Evolutionary conservation across 345 rosid genomes (phyloP).

Genomic region (Ceriops tagal): DNA sequence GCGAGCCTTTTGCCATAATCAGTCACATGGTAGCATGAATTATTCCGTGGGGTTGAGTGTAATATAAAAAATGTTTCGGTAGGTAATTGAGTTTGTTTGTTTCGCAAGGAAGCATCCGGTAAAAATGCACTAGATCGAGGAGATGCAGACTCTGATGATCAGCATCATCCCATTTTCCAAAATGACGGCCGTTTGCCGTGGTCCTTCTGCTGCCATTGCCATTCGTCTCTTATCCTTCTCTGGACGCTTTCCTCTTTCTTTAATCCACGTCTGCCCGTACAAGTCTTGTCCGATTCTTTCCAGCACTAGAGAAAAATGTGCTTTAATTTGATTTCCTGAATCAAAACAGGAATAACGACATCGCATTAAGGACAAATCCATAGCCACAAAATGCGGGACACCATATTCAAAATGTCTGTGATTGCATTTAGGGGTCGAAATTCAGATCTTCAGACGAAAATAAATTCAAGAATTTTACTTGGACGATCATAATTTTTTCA

Average conservation of each 20-base stretch:
- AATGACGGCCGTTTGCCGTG: constrained; percentile 22
- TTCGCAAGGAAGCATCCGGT: not conserved
- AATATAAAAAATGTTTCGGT: not conserved
- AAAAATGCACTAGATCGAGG: not conserved
- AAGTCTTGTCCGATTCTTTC: not conserved
- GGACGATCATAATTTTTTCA: too few relatives aligned
- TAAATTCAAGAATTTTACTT: too few relatives aligned
- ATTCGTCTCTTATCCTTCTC: constrained; percentile 3
- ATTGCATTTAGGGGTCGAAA: too few relatives aligned
- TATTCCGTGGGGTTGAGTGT: not conserved
- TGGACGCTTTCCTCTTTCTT: too few relatives aligned
- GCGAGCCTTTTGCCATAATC: not conserved
- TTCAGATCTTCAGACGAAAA: too few relatives aligned
- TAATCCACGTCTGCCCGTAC: not conserved
- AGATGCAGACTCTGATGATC: constrained; percentile 17
- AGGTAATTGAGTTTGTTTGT: not conserved
- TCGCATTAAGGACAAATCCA: too few relatives aligned
- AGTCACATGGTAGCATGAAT: constrained; percentile 7
- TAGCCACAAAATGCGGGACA: too few relatives aligned
- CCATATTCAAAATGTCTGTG: too few relatives aligned
- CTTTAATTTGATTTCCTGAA: too few relatives aligned
- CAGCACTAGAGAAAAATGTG: too few relatives aligned
- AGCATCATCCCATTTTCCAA: constrained; percentile 20
- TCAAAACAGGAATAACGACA: too few relatives aligned
- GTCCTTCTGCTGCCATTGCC: constrained; percentile 14